Percentiles rank a stretch among this genome's conserved stretches.
Conservation (phyloP, 2,329 filamentous ascomycete species). For the Paraphaeosphaeria minitans region DNA sequence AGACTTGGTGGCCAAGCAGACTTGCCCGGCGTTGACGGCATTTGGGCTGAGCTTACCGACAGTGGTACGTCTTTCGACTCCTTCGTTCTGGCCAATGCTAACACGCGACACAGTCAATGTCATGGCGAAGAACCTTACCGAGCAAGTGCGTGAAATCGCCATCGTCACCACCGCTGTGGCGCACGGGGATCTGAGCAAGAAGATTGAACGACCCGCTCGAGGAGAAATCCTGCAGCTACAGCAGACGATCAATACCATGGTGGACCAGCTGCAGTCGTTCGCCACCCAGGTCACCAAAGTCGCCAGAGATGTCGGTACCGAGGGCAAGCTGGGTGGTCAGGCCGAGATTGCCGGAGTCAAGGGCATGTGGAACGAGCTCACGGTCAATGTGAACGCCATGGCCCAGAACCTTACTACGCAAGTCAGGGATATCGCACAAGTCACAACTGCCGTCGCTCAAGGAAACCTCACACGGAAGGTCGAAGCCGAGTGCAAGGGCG, state of each 20-base stretch:
- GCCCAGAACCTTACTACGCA: conserved; percentile 59
- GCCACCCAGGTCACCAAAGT: conserved; percentile 69
- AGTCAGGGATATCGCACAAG: conserved; percentile 59
- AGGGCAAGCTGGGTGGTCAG: conserved; percentile 67
- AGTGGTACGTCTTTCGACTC: conserved; percentile 50
- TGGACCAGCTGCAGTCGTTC: conserved; percentile 68
- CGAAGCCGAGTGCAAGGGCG: conserved; percentile 58
- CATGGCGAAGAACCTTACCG: conserved; percentile 98
- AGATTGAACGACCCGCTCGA: conserved; percentile 91
- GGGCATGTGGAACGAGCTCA: conserved; percentile 70
- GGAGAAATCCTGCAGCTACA: conserved; percentile 95
- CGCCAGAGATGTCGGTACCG: conserved; percentile 67
- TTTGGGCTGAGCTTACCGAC: conserved; percentile 91
- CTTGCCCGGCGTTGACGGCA: conserved; percentile 91
- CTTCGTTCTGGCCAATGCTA: conserved; percentile 28
- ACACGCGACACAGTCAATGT: conserved; percentile 72
- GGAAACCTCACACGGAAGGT: conserved; percentile 59
- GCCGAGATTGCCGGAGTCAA: conserved; percentile 68
- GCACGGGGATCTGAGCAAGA: conserved; percentile 90
- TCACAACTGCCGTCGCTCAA: conserved; percentile 58
- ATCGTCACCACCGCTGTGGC: conserved; percentile 96
- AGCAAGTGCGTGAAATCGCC: conserved; percentile 96
- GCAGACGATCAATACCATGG: conserved; percentile 78
- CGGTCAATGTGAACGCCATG: conserved; percentile 61
- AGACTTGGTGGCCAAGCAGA: conserved; percentile 91